A percentile compares a stretch with the other conserved stretches of the same genome.
Evolutionary conservation across 208 protist genomes (phyloP).

Genomic region (Vickermania ingenoplastis): DNA sequence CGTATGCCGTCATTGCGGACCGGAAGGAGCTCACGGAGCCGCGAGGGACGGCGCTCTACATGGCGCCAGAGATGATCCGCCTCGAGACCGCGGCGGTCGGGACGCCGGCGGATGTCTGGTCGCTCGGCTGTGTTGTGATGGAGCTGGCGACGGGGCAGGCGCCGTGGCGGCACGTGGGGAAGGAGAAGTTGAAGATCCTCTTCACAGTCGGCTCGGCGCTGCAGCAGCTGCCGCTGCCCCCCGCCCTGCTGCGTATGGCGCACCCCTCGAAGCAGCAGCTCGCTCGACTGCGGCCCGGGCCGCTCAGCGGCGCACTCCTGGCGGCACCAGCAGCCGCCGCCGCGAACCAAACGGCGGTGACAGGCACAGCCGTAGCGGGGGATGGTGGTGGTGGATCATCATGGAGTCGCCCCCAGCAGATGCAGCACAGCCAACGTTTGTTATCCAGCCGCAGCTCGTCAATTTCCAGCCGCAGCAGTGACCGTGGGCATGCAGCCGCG

Average conservation of each 20-base stretch:
- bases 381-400: too few species aligned
- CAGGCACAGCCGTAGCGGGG: not conserved
- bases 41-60: constrained; percentile 76
- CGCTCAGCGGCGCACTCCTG: not conserved
- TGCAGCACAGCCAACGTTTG: too few species aligned
- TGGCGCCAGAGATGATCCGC: constrained; percentile 78
- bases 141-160: constrained; percentile 62
- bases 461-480: too few species aligned
- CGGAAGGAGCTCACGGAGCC: constrained; percentile 65
- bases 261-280: not conserved
- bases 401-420: too few species aligned
- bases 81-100: constrained; percentile 52
- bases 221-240: constrained; percentile 51
- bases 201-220: constrained; percentile 45
- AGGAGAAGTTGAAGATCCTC: constrained; percentile 45
- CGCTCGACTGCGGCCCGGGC: not conserved
- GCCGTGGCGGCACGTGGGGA: constrained; percentile 59
- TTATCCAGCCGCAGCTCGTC: too few species aligned
- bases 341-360: not conserved
- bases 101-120: constrained; percentile 73
- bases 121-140: constrained; percentile 76
- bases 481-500: too few species aligned
- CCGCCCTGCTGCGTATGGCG: not conserved
- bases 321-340: not conserved
- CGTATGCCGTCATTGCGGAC: constrained; percentile 34